Base-by-base conservation (phyloP, 129 eudicot species). In the Saussurea involucrata region DNA sequence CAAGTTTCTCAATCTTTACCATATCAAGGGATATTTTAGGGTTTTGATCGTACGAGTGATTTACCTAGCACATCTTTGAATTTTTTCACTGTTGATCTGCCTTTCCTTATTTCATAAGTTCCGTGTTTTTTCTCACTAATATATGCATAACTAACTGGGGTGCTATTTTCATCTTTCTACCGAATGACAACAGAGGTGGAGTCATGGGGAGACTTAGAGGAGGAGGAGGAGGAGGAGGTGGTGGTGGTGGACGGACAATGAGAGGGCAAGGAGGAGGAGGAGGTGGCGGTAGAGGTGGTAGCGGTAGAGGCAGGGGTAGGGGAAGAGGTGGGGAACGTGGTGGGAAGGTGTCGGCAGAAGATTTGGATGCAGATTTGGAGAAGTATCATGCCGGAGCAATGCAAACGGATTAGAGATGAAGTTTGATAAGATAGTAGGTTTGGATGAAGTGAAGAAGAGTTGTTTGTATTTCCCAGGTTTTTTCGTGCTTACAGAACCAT, bases 321-420 rank as follows among this genome's bases (percentile, higher is more conserved):
- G 86, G 86, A 0, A 33, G 87, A 55, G 78, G 83, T 0, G 74
- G 84, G 8, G 84, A 74, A 6, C 68, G 78, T 34, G 78, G 67
- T 68, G 81, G 17, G 31, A 68, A 86, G 71, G 72, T 84, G 27
- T 86, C 90, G 10, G 85, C 87, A 4, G 85, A 86, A 79, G 93
- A 88, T 76, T 80, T 86, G 32, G 93, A 86, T 82, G 88, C 88
- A 46, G 93, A 88, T 78, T 79, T 88, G 74, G 93, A 88, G 80
- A 86, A 88, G 78, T 88, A 88, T 27, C 85, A 78, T 69, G 83
- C 93, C 0, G 80, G 78, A 63, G 72, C 86, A 15, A 88, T 78
- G 84, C 83, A 82, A 73, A 86, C 87, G 17, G 80, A 81, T 83
- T 83, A 71, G 83, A 42, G 68, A 44, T 9, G 8, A 24, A 33